Evolutionary conservation across 139 green algal species (phyloP).

Genomic region (Coelastrella sp.): DNA sequence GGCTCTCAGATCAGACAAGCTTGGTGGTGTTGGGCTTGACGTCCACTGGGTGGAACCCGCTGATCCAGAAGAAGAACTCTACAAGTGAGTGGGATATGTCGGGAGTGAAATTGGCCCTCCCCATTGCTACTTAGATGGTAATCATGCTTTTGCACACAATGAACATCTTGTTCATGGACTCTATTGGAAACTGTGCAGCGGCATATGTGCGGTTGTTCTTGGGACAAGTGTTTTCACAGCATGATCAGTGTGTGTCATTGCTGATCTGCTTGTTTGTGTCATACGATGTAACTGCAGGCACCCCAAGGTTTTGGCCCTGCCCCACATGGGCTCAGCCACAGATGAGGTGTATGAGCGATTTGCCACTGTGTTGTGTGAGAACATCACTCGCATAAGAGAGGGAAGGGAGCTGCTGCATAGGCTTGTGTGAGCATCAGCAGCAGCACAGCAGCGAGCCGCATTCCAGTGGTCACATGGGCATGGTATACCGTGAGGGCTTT

Average conservation of each 20-base stretch:
- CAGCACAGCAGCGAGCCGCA: no score
- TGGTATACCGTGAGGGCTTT: no score
- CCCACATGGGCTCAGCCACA: slow-evolving; percentile 56
- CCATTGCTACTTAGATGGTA: no score
- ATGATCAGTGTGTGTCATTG: not conserved
- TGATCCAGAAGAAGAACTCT: slow-evolving; percentile 61
- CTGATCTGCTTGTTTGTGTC: no score
- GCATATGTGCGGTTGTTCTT: no score
- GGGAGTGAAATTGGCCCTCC: no score
- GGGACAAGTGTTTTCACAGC: no score
- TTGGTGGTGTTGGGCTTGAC: slow-evolving; percentile 70
- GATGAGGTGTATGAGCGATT: slow-evolving; percentile 55
- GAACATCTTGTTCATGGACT: no score
- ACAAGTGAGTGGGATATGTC: slow-evolving; percentile 43
- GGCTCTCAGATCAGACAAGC: slow-evolving; percentile 44
- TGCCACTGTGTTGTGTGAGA: slow-evolving; percentile 44
- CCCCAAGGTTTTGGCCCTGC: slow-evolving; percentile 62
- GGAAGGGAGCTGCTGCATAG: slow-evolving; percentile 58
- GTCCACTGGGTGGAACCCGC: slow-evolving; percentile 69
- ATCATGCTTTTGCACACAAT: no score
- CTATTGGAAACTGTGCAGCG: no score
- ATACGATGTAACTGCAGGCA: slow-evolving; percentile 22
- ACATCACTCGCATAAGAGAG: slow-evolving; percentile 51
- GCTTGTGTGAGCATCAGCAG: slow-evolving; percentile 22
- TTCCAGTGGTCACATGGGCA: no score